Evolutionary conservation across 1,139 yeast genomes (phyloP), one percentile per base, ranked within the genome.

Genomic region (Candida neerlandica): DNA sequence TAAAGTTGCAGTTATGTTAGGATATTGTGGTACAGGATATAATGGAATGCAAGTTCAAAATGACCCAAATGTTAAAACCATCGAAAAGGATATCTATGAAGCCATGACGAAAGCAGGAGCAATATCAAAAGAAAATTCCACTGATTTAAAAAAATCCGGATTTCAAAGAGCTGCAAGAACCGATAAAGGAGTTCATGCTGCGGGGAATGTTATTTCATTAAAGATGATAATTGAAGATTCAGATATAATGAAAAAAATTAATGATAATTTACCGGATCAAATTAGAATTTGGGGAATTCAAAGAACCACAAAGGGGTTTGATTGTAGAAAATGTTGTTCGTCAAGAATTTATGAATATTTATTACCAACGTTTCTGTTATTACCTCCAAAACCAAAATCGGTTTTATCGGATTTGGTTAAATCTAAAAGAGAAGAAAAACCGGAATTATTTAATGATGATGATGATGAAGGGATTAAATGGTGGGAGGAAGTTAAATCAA

Each of bases 141-240:
- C 84, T 54, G 99, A 94, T 65, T 82, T 95, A 58, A 91, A 89
- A 65, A 94, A 94, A 64, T 85, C 86, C 49, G 92, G 95, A 0
- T 89, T 95, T 61, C 87, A 89, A 89, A 81, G 99, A 61, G 96
- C 98, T 43, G 99, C 99, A 3, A 80, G 99, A 68, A 94, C 99
- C 4, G 99, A 94, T 66, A 95, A 94, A 69, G 99, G 99, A 54
- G 99, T 94, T 14, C 99, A 94, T 69, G 99, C 99, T 23, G 98
- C 98, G 4, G 98, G 99, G 26, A 94, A 94, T 64, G 91, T 94
- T 29, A 83, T 95, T 41, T 88, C 96, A 7, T 75, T 90, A 60
- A 94, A 94, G 65, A 73, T 94, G 75, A 91, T 92, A 60, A 81
- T 92, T 51, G 97, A 92, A 64, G 98, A 92, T 61, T 81, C 78